Evolutionary conservation across 2,329 filamentous ascomycete species (phyloP), one percentile per base, ranked within the genome.

Genomic region (Penicillium sp.): DNA sequence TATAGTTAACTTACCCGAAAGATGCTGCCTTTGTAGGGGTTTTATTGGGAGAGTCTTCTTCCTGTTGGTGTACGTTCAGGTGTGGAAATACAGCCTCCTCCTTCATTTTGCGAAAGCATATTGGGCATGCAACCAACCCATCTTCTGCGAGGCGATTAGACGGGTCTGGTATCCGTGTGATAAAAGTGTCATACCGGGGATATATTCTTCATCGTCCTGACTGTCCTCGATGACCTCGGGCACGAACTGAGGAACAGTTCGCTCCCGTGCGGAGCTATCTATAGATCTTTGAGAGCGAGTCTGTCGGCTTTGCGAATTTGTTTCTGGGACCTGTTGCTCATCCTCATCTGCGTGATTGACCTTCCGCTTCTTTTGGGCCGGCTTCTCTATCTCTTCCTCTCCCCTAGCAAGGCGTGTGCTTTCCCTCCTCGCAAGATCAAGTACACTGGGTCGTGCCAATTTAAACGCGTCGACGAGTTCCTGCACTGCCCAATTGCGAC

Each of bases 401-500:
- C 81, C 68, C 74, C 82, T 77, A 2, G 78, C 76, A 2, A 82
- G 83, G 44, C 79, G 83, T 47, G 81, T 56, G 78, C 78, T 71
- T 85, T 69, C 67, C 46, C 61, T 68, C 45, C 75, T 82, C 31
- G 90, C 91, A 65, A 92, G 78, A 1, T 81, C 78, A 26, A 97
- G 72, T 4, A 89, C 79, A 20, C 76, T 76, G 4, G 82, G 73
- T 53, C 93, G 81, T 5, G 86, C 85, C 50, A 79, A 82, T 61
- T 84, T 78, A 63, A 97, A 99, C 0, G 86, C 84, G 38, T 90
- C 86, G 9, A 96, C 89, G 1, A 93, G 81, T 69, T 97, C 92
- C 68, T 94, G 86, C 61, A 97, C 79, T 0, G 88, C 86, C 82
- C 88, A 89, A 72, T 97, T 97, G 45, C 88, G 87, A 56, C 92